Evolutionary conservation across 768 basidiomycete species (phyloP).

Genomic region (Sarcodon aspratus): DNA sequence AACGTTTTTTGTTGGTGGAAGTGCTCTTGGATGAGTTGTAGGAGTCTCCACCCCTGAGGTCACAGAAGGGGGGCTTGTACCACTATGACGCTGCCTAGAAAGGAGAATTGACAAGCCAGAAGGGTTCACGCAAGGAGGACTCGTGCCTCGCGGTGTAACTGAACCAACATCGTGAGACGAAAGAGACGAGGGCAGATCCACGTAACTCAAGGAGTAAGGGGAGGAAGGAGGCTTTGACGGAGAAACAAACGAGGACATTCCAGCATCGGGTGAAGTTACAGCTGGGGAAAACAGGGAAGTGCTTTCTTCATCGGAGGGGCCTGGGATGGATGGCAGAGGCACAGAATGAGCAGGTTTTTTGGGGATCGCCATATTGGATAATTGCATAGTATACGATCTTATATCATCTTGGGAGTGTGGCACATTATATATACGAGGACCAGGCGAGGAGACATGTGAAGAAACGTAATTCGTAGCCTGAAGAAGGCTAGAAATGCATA

Average conservation of each 20-base stretch:
- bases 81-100: constrained; percentile 8
- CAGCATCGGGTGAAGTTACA: not conserved
- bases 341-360: constrained; percentile 10
- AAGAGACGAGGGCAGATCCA: constrained; percentile 11
- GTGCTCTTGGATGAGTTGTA: constrained; percentile 2
- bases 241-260: constrained; percentile 1
- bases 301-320: constrained; percentile 16
- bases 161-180: constrained; percentile 8
- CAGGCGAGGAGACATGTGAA: constrained; percentile 12
- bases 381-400: constrained; percentile 51
- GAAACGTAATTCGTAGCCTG: constrained; percentile 39
- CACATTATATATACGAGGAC: constrained; percentile 8
- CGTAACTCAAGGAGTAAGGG: constrained; percentile 4
- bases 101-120: constrained; percentile 15
- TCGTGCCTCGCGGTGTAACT: constrained; percentile 8
- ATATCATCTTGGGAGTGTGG: constrained; percentile 55
- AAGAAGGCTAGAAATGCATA: constrained; percentile 30
- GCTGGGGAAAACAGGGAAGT: constrained; percentile 1
- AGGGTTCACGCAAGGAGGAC: constrained; percentile 6
- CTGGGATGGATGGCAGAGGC: constrained; percentile 24
- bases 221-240: constrained; percentile 7
- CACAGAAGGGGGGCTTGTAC: not conserved
- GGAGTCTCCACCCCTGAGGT: not conserved
- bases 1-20: constrained; percentile 6
- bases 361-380: constrained; percentile 36